phyloP scores from a whole-genome alignment of 2,329 filamentous ascomycete species.

The Talaromyces sp. region DNA sequence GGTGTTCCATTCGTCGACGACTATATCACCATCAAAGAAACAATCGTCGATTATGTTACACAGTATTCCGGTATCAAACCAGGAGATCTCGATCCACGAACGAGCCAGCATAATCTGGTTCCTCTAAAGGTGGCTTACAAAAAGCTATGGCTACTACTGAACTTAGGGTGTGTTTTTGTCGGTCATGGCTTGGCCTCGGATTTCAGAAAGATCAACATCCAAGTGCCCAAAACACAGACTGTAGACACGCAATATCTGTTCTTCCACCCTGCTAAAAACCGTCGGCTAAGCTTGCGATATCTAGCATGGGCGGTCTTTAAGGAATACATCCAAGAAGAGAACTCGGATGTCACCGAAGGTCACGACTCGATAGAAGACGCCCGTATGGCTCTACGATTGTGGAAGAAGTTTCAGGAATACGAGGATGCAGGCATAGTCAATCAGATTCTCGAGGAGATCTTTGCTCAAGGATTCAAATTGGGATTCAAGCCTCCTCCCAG shows the following conservation, averaged over 20 bases:
- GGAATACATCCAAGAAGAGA: slow-evolving; percentile 88
- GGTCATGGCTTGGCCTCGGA: slow-evolving; percentile 92
- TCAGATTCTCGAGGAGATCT: slow-evolving; percentile 82
- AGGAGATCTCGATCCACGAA: slow-evolving; percentile 75
- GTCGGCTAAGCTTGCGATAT: slow-evolving; percentile 89
- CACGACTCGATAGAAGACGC: slow-evolving; percentile 97
- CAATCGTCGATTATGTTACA: slow-evolving; percentile 92
- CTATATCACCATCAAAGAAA: slow-evolving; percentile 87
- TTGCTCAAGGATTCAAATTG: slow-evolving; percentile 60
- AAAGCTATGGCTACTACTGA: slow-evolving; percentile 94
- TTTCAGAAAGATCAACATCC: slow-evolving; percentile 97
- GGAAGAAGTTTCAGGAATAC: slow-evolving; percentile 85
- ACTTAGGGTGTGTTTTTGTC: slow-evolving; percentile 88
- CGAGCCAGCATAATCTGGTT: slow-evolving; percentile 78
- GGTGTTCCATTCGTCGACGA: slow-evolving; percentile 92
- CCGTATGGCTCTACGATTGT: slow-evolving; percentile 82
- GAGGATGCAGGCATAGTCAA: slow-evolving; percentile 80
- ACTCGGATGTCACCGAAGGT: slow-evolving; percentile 42
- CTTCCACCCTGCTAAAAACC: slow-evolving; percentile 72
- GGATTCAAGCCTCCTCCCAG: slow-evolving; percentile 56
- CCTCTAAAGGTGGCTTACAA: slow-evolving; percentile 92
- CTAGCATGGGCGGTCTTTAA: slow-evolving; percentile 87
- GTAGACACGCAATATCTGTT: slow-evolving; percentile 94
- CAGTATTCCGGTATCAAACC: slow-evolving; percentile 87
- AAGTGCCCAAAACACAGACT: slow-evolving; percentile 83